Percentiles rank a stretch among this genome's conserved stretches.
Conservation (phyloP, 164 flowering plant species). For the Sextonia rubra region DNA sequence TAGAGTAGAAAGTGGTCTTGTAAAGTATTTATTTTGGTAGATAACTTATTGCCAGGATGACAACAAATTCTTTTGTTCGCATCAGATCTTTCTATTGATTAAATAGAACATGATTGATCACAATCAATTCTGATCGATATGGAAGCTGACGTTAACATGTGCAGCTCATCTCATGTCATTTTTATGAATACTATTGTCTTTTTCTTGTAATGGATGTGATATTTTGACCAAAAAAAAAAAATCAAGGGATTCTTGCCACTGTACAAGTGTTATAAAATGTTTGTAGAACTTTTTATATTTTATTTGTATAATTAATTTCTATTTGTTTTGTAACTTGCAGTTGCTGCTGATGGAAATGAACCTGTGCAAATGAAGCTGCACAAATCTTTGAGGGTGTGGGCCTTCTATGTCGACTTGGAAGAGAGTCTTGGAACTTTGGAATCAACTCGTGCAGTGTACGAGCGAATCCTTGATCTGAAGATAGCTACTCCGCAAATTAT, state of each 20-base stretch:
- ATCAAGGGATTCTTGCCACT: not conserved
- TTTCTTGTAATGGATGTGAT: no score
- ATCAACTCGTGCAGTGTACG: slow-evolving; percentile 85
- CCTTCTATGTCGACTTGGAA: slow-evolving; percentile 86
- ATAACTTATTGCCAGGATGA: no score
- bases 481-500: slow-evolving; percentile 97
- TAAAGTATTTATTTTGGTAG: not conserved
- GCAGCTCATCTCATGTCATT: not conserved
- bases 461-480: slow-evolving; percentile 77
- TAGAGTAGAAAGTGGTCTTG: no score
- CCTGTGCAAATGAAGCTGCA: slow-evolving; percentile 96
- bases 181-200: no score
- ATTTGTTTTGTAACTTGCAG: slow-evolving; percentile 32
- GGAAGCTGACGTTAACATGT: not conserved
- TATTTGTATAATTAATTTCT: not conserved
- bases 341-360: slow-evolving; percentile 91
- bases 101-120: not conserved
- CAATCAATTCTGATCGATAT: not conserved
- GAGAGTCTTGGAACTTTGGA: slow-evolving; percentile 82
- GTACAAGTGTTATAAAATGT: not conserved
- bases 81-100: not conserved
- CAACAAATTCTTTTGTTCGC: no score
- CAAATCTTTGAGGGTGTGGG: slow-evolving; percentile 78
- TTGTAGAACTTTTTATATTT: no score
- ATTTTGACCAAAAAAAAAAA: no score